Conservation (phyloP, 768 basidiomycete species). For the Candolleomyces eurysporus region DNA sequence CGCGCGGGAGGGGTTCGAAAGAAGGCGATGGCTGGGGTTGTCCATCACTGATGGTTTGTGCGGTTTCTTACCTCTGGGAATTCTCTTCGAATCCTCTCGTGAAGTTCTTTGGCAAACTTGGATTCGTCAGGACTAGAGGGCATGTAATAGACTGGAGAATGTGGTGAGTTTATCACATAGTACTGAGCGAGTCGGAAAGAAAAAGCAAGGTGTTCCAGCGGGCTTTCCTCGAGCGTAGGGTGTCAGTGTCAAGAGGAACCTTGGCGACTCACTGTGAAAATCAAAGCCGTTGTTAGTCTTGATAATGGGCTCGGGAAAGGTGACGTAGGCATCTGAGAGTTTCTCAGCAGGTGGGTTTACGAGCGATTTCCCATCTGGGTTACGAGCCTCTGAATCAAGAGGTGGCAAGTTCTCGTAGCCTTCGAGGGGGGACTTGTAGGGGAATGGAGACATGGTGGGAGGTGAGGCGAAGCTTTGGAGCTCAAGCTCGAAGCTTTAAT, state of each 20-base stretch:
- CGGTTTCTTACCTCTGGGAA: slow-evolving; percentile 57
- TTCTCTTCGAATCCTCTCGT: slow-evolving; percentile 58
- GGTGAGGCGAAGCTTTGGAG: no score
- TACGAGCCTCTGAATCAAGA: slow-evolving; percentile 17
- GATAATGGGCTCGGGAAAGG: slow-evolving; percentile 55
- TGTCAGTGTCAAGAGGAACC: background rate
- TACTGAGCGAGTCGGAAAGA: background rate
- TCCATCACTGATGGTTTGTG: no score
- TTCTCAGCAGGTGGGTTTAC: slow-evolving; percentile 43
- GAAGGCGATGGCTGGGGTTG: no score
- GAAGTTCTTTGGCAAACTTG: slow-evolving; percentile 51
- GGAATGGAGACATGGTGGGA: no score
- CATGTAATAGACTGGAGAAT: slow-evolving; percentile 59
- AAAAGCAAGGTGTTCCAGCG: background rate
- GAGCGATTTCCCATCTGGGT: slow-evolving; percentile 57
- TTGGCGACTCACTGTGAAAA: slow-evolving; percentile 57
- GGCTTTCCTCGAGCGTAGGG: background rate
- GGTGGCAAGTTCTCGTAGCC: slow-evolving; percentile 26
- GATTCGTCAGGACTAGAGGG: slow-evolving; percentile 39
- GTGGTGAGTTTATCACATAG: background rate
- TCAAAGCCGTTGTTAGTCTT: slow-evolving; percentile 62
- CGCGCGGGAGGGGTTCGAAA: background rate
- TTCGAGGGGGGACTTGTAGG: slow-evolving; percentile 30
- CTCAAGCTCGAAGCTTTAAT: no score
- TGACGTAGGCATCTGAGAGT: slow-evolving; percentile 48